Percentiles rank a stretch among this genome's conserved stretches.
Evolutionary conservation across 2,329 filamentous ascomycete genomes (phyloP).

Genomic region (Ceratocystis harringtonii): DNA sequence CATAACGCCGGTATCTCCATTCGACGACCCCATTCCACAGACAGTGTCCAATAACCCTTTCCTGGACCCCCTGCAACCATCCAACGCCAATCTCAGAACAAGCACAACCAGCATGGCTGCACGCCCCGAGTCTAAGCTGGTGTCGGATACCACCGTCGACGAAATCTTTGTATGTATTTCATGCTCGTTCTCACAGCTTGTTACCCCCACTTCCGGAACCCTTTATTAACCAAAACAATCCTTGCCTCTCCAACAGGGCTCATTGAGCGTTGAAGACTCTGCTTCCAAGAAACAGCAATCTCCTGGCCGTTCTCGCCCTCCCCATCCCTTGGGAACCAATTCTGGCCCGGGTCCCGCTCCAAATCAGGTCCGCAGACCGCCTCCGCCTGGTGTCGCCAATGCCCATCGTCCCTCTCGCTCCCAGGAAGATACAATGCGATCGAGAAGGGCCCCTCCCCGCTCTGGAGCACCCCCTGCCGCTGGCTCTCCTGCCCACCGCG

Average conservation of each 20-base stretch:
- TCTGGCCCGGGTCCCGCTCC: constrained; percentile 8
- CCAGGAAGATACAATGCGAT: constrained; percentile 25
- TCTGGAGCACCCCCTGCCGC: constrained; percentile 57
- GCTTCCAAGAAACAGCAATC: constrained; percentile 40
- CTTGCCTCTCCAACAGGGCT: constrained; percentile 1
- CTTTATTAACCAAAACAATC: not conserved
- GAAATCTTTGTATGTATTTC: constrained; percentile 58
- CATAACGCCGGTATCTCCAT: constrained; percentile 37
- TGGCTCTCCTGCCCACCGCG: constrained; percentile 41
- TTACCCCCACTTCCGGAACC: not conserved
- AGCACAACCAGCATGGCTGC: constrained; percentile 30
- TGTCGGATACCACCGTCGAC: constrained; percentile 38
- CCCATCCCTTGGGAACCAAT: constrained; percentile 16
- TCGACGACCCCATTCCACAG: constrained; percentile 40
- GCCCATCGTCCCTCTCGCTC: constrained; percentile 52
- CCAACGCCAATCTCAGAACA: constrained; percentile 3
- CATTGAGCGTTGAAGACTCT: constrained; percentile 47
- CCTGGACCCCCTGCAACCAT: constrained; percentile 36
- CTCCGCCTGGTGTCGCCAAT: constrained; percentile 44
- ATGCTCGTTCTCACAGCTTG: not conserved
- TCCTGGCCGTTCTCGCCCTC: constrained; percentile 18
- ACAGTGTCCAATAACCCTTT: constrained; percentile 64
- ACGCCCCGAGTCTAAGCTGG: constrained; percentile 30
- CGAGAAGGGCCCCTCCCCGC: constrained; percentile 33
- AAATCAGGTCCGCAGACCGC: constrained; percentile 27